Percentiles rank a stretch among this genome's conserved stretches.
Conservation (phyloP, 371 early-diverging fungal genomes). For the Mucor lusitanicus region DNA sequence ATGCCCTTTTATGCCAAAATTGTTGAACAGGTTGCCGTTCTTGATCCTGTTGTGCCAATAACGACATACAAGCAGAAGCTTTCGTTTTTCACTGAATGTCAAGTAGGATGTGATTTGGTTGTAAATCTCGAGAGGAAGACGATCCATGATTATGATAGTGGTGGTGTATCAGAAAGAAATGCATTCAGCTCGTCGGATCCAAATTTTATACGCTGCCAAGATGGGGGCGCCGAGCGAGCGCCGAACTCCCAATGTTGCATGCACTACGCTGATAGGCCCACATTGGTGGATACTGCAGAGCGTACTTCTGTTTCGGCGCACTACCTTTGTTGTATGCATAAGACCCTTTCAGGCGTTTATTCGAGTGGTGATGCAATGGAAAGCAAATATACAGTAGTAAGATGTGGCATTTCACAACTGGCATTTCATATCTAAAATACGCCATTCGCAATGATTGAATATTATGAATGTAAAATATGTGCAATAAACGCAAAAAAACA, state of each 20-base stretch:
- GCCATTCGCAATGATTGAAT: too few relatives aligned
- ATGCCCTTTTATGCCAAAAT: neutral
- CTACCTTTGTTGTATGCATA: neutral
- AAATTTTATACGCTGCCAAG: neutral
- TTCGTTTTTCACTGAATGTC: neutral
- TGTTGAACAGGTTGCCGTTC: neutral
- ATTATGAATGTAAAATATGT: too few relatives aligned
- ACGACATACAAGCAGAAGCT: neutral
- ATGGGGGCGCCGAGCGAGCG: neutral
- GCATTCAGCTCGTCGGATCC: neutral
- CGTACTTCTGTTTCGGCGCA: neutral
- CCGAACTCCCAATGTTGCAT: neutral
- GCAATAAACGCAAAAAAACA: too few relatives aligned
- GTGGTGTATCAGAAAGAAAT: neutral
- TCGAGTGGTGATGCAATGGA: too few relatives aligned
- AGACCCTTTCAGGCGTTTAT: too few relatives aligned
- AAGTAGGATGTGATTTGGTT: constrained; percentile 1
- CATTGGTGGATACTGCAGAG: neutral
- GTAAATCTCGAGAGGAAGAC: neutral
- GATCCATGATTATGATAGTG: neutral
- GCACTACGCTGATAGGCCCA: neutral
- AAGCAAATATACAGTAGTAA: too few relatives aligned
- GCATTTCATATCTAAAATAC: too few relatives aligned
- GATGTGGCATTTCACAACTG: too few relatives aligned
- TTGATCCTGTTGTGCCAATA: neutral